Base-by-base conservation (phyloP, 345 rosid genomes). In the Rhodomyrtus tomentosa region DNA sequence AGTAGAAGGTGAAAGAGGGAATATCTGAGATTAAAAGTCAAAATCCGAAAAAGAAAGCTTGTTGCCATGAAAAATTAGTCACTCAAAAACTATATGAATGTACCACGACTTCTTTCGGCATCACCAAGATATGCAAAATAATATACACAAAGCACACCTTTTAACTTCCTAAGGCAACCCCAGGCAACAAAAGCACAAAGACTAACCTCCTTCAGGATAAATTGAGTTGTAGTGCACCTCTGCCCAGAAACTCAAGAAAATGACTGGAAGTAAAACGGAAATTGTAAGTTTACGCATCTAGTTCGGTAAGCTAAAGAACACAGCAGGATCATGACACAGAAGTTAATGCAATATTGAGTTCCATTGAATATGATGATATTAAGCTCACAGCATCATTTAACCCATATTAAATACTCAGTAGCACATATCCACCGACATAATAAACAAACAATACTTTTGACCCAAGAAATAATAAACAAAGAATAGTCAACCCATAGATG, bases 191-290 rank as follows among this genome's bases (percentile, higher is more conserved):
- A 52, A 50, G 62, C 84, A 58, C 24, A 48, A 59, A 56, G 10
- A 38, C 72, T 58, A 53, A 84, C 99, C 99, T 94, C 91, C 98
- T 90, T 89, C 94, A 6, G 98, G 96, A 88, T 95, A 95, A 12
- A 97, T 93, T 14, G 99, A 95, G 85, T 97, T 97, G 91, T 97
- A 95, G 88, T 97, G 98, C 88, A 97, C 99, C 87, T 95, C 98
- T 6, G 98, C 98, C 99, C 98, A 97, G 86, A 97, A 97, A 89
- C 98, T 97, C 90, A 93, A 88, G 91, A 88, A 95, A 84, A 97
- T 92, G 84, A 95, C 99, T 94, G 95, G 88, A 86, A 7, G 49
- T 51, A 59, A 25, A 55, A 84, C 62, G 82, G 83, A 53, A 29
- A 36, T 81, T 51, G 32, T 48, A 9, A 49, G 52, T 50, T 50